Evolutionary conservation across 805 yeast genomes (phyloP), one percentile per base, ranked within the genome.

Genomic region (Scheffersomyces amazonensis): DNA sequence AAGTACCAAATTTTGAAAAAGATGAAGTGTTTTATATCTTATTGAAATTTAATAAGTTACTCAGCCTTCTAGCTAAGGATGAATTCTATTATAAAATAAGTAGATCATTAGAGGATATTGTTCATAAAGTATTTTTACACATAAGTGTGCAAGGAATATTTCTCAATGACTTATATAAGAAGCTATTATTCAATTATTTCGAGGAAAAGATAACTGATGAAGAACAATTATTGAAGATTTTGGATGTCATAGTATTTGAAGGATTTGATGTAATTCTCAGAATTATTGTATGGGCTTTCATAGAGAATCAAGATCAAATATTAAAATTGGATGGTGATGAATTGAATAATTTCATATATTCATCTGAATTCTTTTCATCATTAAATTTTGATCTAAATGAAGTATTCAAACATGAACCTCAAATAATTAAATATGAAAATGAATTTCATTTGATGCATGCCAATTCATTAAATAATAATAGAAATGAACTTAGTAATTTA

Each of bases 161-260:
- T 37, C 41, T 67, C 29, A 43, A 42, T 16, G 33, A 34, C 5
- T 34, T 57, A 10, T 53, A 52, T 42, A 52, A 54, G 39, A 39
- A 37, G 7, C 29, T 52, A 3, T 32, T 60, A 11, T 44, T 43
- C 37, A 49, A 46, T 10, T 54, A 54, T 24, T 56, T 60, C 18
- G 24, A 32, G 13, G 40, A 41, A 1, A 37, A 44, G n/a, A 42
- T 53, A 17, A 31, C 33, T 27, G 34, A 39, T 12, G 16, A 21
- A 3, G 32, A 19, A 15, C 21, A 33, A 3, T 36, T 40, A 24
- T 34, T 43, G 21, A 47, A 32, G 32, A 37, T 64, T 3, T 41
- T 67, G 20, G 75, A 69, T 41, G 56, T 66, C 27, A 47, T 68
- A 10, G 53, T 68, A 21, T 54, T 69, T 35, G 71, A 69, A 46